Evolutionary conservation across 2,329 filamentous ascomycete genomes (phyloP), one percentile per base, ranked within the genome.

Genomic region (Penicillium concentricum): DNA sequence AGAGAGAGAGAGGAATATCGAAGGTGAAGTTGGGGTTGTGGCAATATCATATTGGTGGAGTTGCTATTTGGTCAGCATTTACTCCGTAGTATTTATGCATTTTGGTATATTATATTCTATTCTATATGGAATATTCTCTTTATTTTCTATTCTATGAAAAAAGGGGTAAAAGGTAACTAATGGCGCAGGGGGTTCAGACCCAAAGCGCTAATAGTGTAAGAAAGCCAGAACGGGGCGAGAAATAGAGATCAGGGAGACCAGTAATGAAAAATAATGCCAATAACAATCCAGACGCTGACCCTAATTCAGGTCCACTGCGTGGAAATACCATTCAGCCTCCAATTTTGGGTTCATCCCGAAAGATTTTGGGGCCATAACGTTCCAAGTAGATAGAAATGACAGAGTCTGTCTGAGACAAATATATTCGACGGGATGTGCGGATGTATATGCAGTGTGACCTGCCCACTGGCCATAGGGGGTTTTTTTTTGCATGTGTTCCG

Each of bases 1-100:
- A 26, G 48, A 22, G 54, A 49, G 35, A 38, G 54, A 41, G 54
- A 38, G 38, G 46, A 51, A 60, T 46, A 48, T 58, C 48, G 26
- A 49, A 20, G 48, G 51, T 43, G 57, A 43, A 43, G 52, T 53
- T 30, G 41, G 51, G 51, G 58, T 42, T 38, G 60, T 59, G 54
- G 60, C 60, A 55, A 65, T 63, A 51, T 35, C 44, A 47, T n/a
- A 7, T 46, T 34, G 45, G 57, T 54, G 59, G 56, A 53, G 53
- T 50, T 57, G 32, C 26, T 51, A 20, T 57, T 50, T 58, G 54
- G 54, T 51, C 54, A 45, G 38, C 47, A 44, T 43, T 51, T 44
- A 38, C 28, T 5, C 24, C 24, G 28, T 26, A 24, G 18, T 18
- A 26, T 41, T 39, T 22, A 20, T 13, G 37, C n/a, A 39, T 39